Conservation (phyloP, 2,329 filamentous ascomycete genomes). For the Colletotrichum sp. region DNA sequence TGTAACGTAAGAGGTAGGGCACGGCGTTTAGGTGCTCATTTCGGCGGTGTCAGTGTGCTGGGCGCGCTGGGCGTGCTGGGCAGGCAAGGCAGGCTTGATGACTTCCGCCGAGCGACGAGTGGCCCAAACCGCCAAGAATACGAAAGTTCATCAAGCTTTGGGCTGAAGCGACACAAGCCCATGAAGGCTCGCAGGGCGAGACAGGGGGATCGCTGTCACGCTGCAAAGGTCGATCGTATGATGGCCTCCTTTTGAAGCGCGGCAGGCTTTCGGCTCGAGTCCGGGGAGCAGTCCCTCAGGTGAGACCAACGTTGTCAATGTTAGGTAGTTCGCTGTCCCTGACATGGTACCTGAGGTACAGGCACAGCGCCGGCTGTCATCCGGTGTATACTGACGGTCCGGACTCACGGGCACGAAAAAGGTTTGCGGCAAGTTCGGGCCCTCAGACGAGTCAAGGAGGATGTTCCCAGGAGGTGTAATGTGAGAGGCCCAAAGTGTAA, state of each 20-base stretch:
- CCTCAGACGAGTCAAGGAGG: background rate
- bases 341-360: background rate
- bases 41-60: background rate
- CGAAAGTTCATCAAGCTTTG: slow-evolving; percentile 11
- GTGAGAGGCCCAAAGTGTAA: background rate
- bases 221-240: background rate
- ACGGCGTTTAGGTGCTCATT: background rate
- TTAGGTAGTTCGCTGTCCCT: background rate
- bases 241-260: slow-evolving; percentile 4
- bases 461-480: slow-evolving; percentile 1
- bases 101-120: background rate
- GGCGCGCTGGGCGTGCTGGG: background rate
- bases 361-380: slow-evolving; percentile 10
- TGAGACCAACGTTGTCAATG: background rate
- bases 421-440: background rate
- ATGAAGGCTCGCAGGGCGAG: background rate
- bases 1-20: background rate
- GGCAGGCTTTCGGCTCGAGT: background rate
- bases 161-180: background rate
- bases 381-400: slow-evolving; percentile 2
- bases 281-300: background rate
- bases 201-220: background rate
- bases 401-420: background rate
- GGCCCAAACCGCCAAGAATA: slow-evolving; percentile 6
- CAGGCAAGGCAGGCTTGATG: background rate